phyloP scores from a whole-genome alignment of 352 stramenopile genomes.

The Paralagenidium karlingii region DNA sequence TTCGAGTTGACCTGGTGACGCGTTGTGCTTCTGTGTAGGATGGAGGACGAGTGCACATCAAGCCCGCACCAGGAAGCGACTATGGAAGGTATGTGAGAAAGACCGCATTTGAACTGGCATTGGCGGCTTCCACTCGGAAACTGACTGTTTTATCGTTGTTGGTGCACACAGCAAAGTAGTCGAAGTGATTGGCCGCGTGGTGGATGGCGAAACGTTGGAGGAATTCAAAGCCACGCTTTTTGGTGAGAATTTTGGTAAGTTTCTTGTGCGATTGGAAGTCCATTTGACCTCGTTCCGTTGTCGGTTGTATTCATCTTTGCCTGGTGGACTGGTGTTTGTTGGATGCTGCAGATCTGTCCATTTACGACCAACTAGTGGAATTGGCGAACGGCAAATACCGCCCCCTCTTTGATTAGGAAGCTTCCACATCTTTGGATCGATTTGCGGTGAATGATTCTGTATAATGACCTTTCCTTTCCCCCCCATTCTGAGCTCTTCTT shows the following conservation, averaged over 20 bases:
- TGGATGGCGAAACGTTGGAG: slow-evolving; percentile 55
- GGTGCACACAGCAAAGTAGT: slow-evolving; percentile 49
- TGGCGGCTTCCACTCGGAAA: neutral
- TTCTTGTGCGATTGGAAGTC: too few relatives aligned
- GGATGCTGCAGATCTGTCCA: slow-evolving; percentile 66
- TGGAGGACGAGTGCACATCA: slow-evolving; percentile 66
- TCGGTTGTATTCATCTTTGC: neutral
- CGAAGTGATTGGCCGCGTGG: slow-evolving; percentile 71
- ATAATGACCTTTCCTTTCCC: slow-evolving; percentile 13
- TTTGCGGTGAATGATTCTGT: slow-evolving; percentile 5
- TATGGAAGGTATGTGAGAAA: slow-evolving; percentile 34
- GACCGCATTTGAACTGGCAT: neutral
- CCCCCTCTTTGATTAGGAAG: slow-evolving; percentile 44
- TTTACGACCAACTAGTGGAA: slow-evolving; percentile 74
- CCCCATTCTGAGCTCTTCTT: slow-evolving; percentile 5
- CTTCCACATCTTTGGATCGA: slow-evolving; percentile 1
- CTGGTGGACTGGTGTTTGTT: slow-evolving; percentile 10
- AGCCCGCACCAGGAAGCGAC: slow-evolving; percentile 50
- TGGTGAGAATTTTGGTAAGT: slow-evolving; percentile 30
- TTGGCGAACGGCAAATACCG: slow-evolving; percentile 63
- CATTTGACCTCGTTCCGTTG: neutral
- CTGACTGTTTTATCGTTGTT: neutral
- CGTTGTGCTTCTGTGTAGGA: slow-evolving; percentile 19
- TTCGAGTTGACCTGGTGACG: neutral
- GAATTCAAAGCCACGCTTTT: slow-evolving; percentile 83